These are phyloP conservation scores for Acidiella bohemica DNA, from an alignment of 495 filamentous ascomycete species.

Conservation along the genomic window DNA sequence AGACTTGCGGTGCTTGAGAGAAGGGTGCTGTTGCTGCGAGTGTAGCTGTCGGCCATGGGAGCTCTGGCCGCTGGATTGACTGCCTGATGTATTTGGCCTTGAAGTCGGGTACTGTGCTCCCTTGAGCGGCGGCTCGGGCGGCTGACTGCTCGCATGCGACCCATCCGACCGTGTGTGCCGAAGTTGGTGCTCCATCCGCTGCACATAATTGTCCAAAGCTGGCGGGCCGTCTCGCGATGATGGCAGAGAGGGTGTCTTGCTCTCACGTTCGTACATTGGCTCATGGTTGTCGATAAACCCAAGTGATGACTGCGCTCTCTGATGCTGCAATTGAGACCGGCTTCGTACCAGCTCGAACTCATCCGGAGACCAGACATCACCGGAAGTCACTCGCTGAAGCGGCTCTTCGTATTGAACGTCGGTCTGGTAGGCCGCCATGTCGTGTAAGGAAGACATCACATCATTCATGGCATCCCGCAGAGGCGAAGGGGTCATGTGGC, in stretches of 20 bases:
- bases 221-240: slow-evolving; percentile 45
- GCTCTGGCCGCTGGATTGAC: slow-evolving; percentile 33
- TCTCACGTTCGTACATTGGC: background rate
- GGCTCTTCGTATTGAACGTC: slow-evolving; percentile 31
- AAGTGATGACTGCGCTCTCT: slow-evolving; percentile 16
- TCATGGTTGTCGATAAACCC: slow-evolving; percentile 8
- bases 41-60: slow-evolving; percentile 34
- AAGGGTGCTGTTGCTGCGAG: slow-evolving; percentile 25
- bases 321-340: slow-evolving; percentile 8
- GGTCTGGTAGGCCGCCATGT: slow-evolving; percentile 53
- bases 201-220: slow-evolving; percentile 68
- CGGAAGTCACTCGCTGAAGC: slow-evolving; percentile 29
- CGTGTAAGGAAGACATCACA: slow-evolving; percentile 90
- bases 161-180: slow-evolving; percentile 45
- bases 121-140: slow-evolving; percentile 33
- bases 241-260: slow-evolving; percentile 2
- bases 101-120: slow-evolving; percentile 21
- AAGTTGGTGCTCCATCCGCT: slow-evolving; percentile 74
- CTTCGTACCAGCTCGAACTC: slow-evolving; percentile 52
- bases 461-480: slow-evolving; percentile 92
- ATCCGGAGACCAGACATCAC: slow-evolving; percentile 84
- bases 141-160: slow-evolving; percentile 28
- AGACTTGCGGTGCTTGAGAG: slow-evolving; percentile 54
- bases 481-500: slow-evolving; percentile 76
- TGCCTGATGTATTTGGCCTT: slow-evolving; percentile 35